Percentiles rank a stretch among this genome's conserved stretches.
phyloP scores from a whole-genome alignment of 2,329 filamentous ascomycete genomes.

The Trichophyton benhamiae region DNA sequence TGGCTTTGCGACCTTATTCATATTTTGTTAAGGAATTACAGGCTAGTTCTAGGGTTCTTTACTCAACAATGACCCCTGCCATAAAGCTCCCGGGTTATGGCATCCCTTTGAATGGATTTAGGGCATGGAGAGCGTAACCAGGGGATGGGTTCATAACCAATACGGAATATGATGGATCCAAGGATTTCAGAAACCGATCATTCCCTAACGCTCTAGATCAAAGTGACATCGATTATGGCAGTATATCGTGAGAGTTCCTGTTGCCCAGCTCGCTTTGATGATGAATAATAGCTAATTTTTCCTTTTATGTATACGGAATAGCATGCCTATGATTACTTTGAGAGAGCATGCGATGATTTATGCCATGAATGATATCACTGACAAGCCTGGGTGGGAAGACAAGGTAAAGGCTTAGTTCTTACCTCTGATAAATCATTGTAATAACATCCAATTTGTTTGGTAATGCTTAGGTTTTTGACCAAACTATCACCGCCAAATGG shows the following conservation, averaged over 20 bases:
- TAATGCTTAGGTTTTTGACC: constrained; percentile 23
- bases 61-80: background rate
- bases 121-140: background rate
- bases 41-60: background rate
- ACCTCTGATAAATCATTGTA: background rate
- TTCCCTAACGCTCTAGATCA: background rate
- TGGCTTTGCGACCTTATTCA: background rate
- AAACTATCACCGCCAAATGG: constrained; percentile 26
- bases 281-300: background rate
- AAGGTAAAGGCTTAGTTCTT: constrained; percentile 22
- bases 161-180: background rate
- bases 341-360: constrained; percentile 32
- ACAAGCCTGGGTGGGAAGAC: constrained; percentile 32
- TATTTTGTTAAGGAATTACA: background rate
- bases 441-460: background rate
- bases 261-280: too few relatives aligned
- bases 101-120: background rate
- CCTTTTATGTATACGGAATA: background rate
- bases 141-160: background rate
- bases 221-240: background rate
- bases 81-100: background rate
- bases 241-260: background rate
- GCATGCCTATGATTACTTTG: constrained; percentile 11
- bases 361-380: constrained; percentile 32
- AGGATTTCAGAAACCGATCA: background rate